A percentile compares a stretch with the other conserved stretches of the same genome.
These are phyloP conservation scores for Rhodotorula sp. DNA, from an alignment of 1,284 basidiomycete species.

Conservation along the genomic window DNA sequence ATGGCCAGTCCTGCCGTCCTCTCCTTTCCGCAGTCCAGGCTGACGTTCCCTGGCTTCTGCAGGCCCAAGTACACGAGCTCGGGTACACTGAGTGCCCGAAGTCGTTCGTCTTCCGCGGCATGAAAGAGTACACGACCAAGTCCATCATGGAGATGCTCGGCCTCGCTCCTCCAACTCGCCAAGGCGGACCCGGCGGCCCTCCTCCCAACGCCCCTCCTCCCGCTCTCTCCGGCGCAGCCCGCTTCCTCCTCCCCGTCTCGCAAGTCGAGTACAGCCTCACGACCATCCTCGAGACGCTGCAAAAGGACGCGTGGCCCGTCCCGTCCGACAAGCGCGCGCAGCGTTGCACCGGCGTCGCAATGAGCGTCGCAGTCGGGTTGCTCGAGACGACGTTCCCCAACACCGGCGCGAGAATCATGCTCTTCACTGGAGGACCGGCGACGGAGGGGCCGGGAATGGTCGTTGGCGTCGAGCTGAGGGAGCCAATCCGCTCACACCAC, in stretches of 20 bases:
- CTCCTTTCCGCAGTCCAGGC: neutral
- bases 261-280: conserved; percentile 97
- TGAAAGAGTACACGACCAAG: conserved; percentile 97
- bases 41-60: conserved; percentile 5
- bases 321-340: conserved; percentile 92
- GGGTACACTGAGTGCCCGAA: conserved; percentile 96
- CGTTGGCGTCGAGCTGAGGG: conserved; percentile 90
- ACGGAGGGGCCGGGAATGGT: conserved; percentile 98
- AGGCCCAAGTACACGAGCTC: conserved; percentile 98
- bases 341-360: conserved; percentile 90
- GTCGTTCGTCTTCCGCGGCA: conserved; percentile 97
- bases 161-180: conserved; percentile 60
- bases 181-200: conserved; percentile 50
- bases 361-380: conserved; percentile 92
- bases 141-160: conserved; percentile 99
- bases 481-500: conserved; percentile 97
- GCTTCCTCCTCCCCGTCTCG: conserved; percentile 89
- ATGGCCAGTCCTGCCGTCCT: conserved; percentile 10
- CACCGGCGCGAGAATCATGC: conserved; percentile 93
- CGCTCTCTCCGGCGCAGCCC: conserved; percentile 78
- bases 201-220: conserved; percentile 71
- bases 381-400: conserved; percentile 95
- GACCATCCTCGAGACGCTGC: conserved; percentile 82
- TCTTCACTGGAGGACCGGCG: conserved; percentile 93
- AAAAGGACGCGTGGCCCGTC: conserved; percentile 96